Evolutionary conservation across 139 green algal species (phyloP), one percentile per base, ranked within the genome.

Genomic region (Diplosphaera chodatii): DNA sequence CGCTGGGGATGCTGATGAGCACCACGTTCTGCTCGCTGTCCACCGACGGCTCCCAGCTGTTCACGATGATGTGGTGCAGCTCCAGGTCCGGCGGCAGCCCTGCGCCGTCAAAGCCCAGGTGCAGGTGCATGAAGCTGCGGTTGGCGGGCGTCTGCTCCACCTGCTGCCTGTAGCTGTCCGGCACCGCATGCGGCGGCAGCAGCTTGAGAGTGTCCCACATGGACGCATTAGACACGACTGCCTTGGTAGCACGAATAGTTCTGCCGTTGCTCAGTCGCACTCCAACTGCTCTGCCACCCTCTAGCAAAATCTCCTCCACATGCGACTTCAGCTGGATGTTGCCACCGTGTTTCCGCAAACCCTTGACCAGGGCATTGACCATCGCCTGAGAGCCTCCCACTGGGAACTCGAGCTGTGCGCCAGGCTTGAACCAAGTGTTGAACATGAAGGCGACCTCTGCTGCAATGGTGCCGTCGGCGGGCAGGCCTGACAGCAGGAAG

Each of bases 1-100:
- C 84, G 15, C 67, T 83, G 3, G 92, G 72, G 15, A 97, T 96
- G 64, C 77, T 91, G 18, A 99, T 83, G 23, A 99, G 87, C 33
- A 96, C 92, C 64, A 97, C 89, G 62, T 97, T 97, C 72, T 96
- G 91, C 74, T 87, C 77, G 21, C 83, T 82, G 18, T 84, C 74
- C 20, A 98, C 89, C 10, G 93, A 90, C 6, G 66, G 23, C 3
- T 90, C 82, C 95, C 93, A 98, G 66, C 74, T 80, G 68, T 94
- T 90, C 3, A 99, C 95, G 0, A 96, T 73, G n/a, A 98, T 96
- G 88, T 99, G 95, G 77, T 99, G 95, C 65, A 99, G 80, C 79
- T 96, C 87, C 31, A 96, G 81, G 29, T 86, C 83, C 10, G 88
- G 72, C 63, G 48, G 48, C 48, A 90, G 40, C 6, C 80, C 82